Conservation (phyloP, 257 asterid genomes). For the Scutellaria baicalensis region DNA sequence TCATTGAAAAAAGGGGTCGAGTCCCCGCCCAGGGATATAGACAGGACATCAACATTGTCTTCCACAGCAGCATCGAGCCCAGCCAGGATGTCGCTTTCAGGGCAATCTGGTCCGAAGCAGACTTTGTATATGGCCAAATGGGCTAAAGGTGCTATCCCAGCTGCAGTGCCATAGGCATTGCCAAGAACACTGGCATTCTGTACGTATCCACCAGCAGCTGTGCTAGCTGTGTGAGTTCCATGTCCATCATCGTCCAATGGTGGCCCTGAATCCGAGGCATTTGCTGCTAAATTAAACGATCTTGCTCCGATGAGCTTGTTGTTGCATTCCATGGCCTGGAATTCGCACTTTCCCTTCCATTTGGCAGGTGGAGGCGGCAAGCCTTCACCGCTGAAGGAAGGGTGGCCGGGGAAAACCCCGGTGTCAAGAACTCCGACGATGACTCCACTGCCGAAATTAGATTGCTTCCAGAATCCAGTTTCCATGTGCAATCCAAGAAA, state of each 20-base stretch:
- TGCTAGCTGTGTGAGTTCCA: slow-evolving; percentile 24
- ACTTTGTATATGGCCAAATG: slow-evolving; percentile 30
- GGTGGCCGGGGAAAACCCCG: slow-evolving; percentile 26
- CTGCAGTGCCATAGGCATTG: slow-evolving; percentile 19
- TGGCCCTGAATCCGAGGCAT: not conserved
- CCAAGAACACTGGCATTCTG: not conserved
- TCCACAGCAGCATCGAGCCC: slow-evolving; percentile 24
- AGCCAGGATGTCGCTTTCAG: slow-evolving; percentile 16
- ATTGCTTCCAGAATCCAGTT: slow-evolving; percentile 21
- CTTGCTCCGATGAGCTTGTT: no score
- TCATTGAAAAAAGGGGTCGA: not conserved
- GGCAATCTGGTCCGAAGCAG: slow-evolving; percentile 5
- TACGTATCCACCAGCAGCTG: slow-evolving; percentile 14
- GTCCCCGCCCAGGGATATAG: slow-evolving; percentile 13
- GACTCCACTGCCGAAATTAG: slow-evolving; percentile 22
- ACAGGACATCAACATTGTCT: slow-evolving; percentile 28
- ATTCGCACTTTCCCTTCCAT: slow-evolving; percentile 34
- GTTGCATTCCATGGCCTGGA: not conserved
- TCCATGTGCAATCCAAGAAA: slow-evolving; percentile 27
- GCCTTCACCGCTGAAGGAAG: slow-evolving; percentile 25
- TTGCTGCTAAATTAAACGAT: slow-evolving; percentile 5
- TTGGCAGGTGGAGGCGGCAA: slow-evolving; percentile 32
- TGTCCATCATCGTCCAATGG: slow-evolving; percentile 21
- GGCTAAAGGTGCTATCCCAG: slow-evolving; percentile 23
- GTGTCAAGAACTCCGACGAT: slow-evolving; percentile 25